Base-by-base conservation (phyloP, 2,329 filamentous ascomycete genomes). In the Fusarium protoensiforme region DNA sequence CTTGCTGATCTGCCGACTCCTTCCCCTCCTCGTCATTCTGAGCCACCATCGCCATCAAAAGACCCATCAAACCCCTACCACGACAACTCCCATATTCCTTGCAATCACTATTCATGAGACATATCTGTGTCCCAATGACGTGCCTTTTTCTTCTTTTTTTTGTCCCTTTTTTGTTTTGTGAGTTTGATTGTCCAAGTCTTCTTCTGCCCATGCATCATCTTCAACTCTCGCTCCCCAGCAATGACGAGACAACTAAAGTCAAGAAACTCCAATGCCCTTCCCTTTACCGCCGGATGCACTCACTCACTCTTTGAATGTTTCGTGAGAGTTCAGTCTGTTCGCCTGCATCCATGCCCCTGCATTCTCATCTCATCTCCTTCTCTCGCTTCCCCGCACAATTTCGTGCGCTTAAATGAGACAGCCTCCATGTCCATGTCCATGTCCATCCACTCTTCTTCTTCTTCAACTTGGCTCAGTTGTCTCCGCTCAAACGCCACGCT, bases 401-500 rank as follows among this genome's bases (percentile, higher is more conserved):
- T 14, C 61, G 61, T 61, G 62, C 64, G 58, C 39, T 70, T 63
- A 58, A 54, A 62, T 74, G 63, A 56, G 61, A 74, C 53, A 58
- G 54, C 68, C 59, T 58, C 48, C 62, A 64, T 62, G 36, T 66
- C 60, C 68, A 58, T n/a, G n/a, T n/a, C n/a, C n/a, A n/a, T n/a
- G n/a, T 54, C 67, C 43, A 18, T 20, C n/a, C n/a, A 13, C n/a
- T 14, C 41, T 24, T 14, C 46, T 14, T 51, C 46, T n/a, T 13
- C 48, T 64, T 67, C 68, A 72, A 64, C 72, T 74, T 60, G 64
- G 64, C 73, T 65, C 61, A 69, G 61, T 65, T 69, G 70, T 73
- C 72, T 72, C 73, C 67, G 65, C 64, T 76, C 69, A 75, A 78
- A 78, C 77, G 76, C 77, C 77, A 71, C 73, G 77, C 77, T 78